Evolutionary conservation across 192 early-diverging fungal genomes (phyloP).

Genomic region (Backusella circina): DNA sequence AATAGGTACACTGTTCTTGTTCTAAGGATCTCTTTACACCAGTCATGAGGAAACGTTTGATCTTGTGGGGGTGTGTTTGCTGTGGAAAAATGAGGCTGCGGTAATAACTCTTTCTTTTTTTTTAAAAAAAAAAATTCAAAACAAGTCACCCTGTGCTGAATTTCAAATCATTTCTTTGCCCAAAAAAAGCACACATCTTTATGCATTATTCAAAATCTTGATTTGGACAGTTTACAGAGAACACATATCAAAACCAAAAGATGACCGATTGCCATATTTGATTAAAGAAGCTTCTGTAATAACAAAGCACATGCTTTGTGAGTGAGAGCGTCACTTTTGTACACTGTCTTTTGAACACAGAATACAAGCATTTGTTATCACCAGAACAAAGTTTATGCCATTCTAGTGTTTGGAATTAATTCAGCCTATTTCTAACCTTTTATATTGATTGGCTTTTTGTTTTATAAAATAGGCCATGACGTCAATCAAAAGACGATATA

Average conservation of each 20-base stretch:
- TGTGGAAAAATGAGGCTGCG: background rate
- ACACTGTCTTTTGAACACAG: too few relatives aligned
- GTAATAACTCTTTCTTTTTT: too few relatives aligned
- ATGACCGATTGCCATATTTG: too few relatives aligned
- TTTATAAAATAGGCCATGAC: background rate
- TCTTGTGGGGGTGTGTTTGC: background rate
- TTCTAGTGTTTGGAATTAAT: background rate
- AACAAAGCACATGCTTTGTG: too few relatives aligned
- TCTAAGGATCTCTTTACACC: background rate
- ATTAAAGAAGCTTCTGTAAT: too few relatives aligned
- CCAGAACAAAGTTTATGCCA: too few relatives aligned
- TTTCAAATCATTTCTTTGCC: background rate
- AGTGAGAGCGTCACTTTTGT: too few relatives aligned
- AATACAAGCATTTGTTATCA: too few relatives aligned
- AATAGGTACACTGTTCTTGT: background rate
- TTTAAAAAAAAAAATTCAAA: background rate
- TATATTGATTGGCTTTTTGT: background rate
- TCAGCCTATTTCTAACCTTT: background rate
- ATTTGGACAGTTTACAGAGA: too few relatives aligned
- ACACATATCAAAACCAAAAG: too few relatives aligned
- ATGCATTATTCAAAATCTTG: too few relatives aligned
- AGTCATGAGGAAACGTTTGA: background rate
- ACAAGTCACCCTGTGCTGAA: background rate
- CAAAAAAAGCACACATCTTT: too few relatives aligned
- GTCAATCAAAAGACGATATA: background rate